Conservation (phyloP, 257 asterid species). For the Fraxinus anomala region DNA sequence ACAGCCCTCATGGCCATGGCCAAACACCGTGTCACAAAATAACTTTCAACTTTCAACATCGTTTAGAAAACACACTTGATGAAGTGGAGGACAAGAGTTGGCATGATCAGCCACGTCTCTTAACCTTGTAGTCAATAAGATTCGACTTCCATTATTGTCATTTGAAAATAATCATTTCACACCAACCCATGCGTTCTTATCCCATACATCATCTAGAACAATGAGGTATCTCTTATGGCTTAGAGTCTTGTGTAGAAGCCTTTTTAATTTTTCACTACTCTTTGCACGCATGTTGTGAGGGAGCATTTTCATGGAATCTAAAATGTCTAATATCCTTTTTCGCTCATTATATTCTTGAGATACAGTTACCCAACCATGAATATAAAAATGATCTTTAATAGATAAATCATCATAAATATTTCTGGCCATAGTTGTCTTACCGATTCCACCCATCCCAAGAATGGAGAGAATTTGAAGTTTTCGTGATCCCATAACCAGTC, state of each 20-base stretch:
- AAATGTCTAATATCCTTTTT: conserved; percentile 1
- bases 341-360: conserved; percentile 13
- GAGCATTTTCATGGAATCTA: background rate
- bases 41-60: conserved; percentile 19
- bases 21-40: conserved; percentile 16
- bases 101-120: conserved; percentile 11
- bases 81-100: background rate
- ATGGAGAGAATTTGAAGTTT: background rate
- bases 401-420: background rate
- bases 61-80: background rate
- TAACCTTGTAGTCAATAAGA: conserved; percentile 27
- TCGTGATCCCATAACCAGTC: background rate
- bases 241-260: background rate
- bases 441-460: conserved; percentile 34
- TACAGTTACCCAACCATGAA: conserved; percentile 16
- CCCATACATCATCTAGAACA: conserved; percentile 33
- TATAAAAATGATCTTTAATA: conserved; percentile 10
- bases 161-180: conserved; percentile 16
- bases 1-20: background rate
- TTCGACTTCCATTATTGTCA: conserved; percentile 26
- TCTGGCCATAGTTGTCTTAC: conserved; percentile 32
- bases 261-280: background rate
- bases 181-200: conserved; percentile 14
- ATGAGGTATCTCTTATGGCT: conserved; percentile 18
- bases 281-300: background rate